Evolutionary conservation across 352 stramenopile genomes (phyloP).

Genomic region (Sclerospora graminicola): DNA sequence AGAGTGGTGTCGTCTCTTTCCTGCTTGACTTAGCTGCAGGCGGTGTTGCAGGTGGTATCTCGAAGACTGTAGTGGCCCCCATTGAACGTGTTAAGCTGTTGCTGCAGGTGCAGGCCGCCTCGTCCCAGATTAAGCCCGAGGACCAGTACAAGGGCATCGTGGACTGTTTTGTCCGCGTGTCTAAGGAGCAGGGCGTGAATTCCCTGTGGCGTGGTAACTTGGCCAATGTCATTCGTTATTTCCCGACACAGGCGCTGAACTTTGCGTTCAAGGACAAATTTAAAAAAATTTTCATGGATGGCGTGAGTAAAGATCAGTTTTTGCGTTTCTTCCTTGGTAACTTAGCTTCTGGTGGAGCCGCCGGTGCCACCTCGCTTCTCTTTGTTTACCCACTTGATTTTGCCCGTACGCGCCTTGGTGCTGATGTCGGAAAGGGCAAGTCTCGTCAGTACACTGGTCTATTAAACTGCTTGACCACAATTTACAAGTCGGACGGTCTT

Average conservation of each 20-base stretch:
- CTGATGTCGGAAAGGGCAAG: slow-evolving; percentile 96
- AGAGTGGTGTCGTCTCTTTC: slow-evolving; percentile 51
- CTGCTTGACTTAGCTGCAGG: slow-evolving; percentile 75
- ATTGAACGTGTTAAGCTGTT: slow-evolving; percentile 90
- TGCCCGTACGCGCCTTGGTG: slow-evolving; percentile 96
- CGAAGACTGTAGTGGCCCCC: slow-evolving; percentile 86
- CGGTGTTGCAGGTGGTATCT: slow-evolving; percentile 81
- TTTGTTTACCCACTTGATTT: slow-evolving; percentile 98
- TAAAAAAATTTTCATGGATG: slow-evolving; percentile 84
- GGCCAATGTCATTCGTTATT: slow-evolving; percentile 90
- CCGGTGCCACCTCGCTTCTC: slow-evolving; percentile 92
- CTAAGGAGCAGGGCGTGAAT: slow-evolving; percentile 78
- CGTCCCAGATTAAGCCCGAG: slow-evolving; percentile 86
- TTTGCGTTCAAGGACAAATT: slow-evolving; percentile 93
- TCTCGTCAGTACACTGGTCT: slow-evolving; percentile 96
- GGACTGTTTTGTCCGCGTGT: slow-evolving; percentile 86
- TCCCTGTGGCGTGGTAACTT: slow-evolving; percentile 90
- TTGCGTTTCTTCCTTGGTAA: slow-evolving; percentile 98
- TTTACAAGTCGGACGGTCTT: slow-evolving; percentile 87
- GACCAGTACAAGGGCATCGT: slow-evolving; percentile 89
- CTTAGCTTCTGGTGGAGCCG: slow-evolving; percentile 95
- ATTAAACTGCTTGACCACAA: slow-evolving; percentile 94
- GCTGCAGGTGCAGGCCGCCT: slow-evolving; percentile 86
- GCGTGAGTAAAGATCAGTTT: slow-evolving; percentile 94
- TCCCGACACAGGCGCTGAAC: slow-evolving; percentile 89